A percentile compares a stretch with the other conserved stretches of the same genome.
Conservation (phyloP, 176 grass and related monocot species). For the Triticum timopheevii region DNA sequence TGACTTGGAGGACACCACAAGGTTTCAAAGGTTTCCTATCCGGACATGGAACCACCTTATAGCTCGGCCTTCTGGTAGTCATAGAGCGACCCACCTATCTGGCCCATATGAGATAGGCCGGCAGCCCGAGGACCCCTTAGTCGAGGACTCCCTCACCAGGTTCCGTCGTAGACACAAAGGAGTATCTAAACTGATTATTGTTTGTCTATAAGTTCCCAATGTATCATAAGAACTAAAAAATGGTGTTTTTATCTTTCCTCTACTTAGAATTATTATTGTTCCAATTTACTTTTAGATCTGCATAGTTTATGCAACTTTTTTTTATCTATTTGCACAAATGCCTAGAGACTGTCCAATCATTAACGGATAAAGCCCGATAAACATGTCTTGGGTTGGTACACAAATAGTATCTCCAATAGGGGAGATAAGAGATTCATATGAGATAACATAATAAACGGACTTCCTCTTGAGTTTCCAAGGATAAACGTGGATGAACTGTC, state of each 20-base stretch:
- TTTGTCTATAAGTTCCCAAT: neutral
- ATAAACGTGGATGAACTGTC: neutral
- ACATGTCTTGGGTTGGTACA: neutral
- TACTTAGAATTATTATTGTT: too few relatives aligned
- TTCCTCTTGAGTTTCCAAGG: neutral
- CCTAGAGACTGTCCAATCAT: neutral
- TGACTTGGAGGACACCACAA: too few relatives aligned
- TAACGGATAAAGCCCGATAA: neutral
- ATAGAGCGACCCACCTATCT: too few relatives aligned
- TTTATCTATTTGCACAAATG: neutral
- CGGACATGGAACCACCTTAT: too few relatives aligned
- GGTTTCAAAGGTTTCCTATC: too few relatives aligned
- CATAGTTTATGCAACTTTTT: neutral
- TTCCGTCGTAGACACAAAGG: too few relatives aligned
- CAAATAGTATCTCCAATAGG: constrained; percentile 1
- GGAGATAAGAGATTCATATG: neutral
- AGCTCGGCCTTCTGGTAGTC: too few relatives aligned
- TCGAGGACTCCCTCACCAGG: too few relatives aligned
- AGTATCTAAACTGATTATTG: neutral
- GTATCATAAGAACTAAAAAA: neutral
- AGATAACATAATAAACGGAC: neutral
- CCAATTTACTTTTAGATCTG: neutral
- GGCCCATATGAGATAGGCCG: too few relatives aligned
- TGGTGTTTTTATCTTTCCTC: too few relatives aligned
- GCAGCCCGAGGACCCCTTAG: too few relatives aligned